These are phyloP conservation scores for Penicillium alfredii DNA, from an alignment of 495 filamentous ascomycete genomes.

Conservation along the genomic window DNA sequence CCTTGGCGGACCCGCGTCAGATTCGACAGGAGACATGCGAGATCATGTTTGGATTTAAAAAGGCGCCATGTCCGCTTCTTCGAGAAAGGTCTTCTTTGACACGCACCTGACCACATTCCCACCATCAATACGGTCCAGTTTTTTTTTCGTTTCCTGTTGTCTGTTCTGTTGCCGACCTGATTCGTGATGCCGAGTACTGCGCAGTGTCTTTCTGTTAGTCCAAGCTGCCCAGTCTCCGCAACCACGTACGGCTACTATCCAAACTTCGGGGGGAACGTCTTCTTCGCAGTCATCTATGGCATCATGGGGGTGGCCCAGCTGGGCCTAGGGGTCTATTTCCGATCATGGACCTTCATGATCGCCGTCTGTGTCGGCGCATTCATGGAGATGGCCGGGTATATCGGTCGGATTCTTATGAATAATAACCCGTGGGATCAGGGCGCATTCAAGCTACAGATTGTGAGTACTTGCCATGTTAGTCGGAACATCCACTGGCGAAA, in stretches of 20 bases:
- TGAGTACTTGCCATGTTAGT: too few relatives aligned
- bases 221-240: constrained; percentile 49
- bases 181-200: constrained; percentile 27
- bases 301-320: constrained; percentile 43
- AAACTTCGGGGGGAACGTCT: constrained; percentile 54
- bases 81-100: too few relatives aligned
- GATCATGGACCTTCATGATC: constrained; percentile 55
- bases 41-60: too few relatives aligned
- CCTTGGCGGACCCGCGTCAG: too few relatives aligned
- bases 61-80: too few relatives aligned
- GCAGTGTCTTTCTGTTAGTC: constrained; percentile 43
- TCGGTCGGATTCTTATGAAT: constrained; percentile 53
- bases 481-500: too few relatives aligned
- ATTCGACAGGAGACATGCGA: too few relatives aligned
- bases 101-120: too few relatives aligned
- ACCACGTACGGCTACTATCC: constrained; percentile 67
- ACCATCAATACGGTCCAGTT: too few relatives aligned
- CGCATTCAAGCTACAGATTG: constrained; percentile 63
- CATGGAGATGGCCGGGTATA: constrained; percentile 51
- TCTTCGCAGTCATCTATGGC: constrained; percentile 53
- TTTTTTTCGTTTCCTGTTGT: constrained; percentile 13
- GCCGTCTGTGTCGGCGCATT: constrained; percentile 45
- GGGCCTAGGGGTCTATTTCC: constrained; percentile 48
- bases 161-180: too few relatives aligned
- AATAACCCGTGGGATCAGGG: constrained; percentile 52